Evolutionary conservation across 225 moss, liverwort and hornwort species (phyloP), one percentile per base, ranked within the genome.

Genomic region (Sphagnum tenellum): DNA sequence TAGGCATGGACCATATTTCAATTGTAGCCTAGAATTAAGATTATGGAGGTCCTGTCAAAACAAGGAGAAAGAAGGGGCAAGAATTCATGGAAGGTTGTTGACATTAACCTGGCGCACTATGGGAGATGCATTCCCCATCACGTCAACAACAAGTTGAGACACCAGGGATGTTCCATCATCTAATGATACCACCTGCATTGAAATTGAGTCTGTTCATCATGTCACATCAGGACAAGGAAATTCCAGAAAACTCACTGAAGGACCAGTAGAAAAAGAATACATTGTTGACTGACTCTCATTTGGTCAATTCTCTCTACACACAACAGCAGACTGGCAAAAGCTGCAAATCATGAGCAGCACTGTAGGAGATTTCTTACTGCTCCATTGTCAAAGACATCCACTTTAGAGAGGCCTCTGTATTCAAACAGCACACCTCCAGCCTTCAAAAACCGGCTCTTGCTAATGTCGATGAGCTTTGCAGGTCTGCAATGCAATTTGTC

Each of bases 41-140:
- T 29, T 29, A 29, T 29, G 29, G 29, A 29, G 1, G 29, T 29
- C 29, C 29, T 29, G 29, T 29, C 29, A 29, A 29, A 29, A 29
- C 29, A 29, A 29, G 29, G 29, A 29, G 29, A 29, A 29, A 29
- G 29, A 29, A 29, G 1, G 29, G 29, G 29, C 29, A 29, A 29
- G 29, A 29, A 29, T 29, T 29, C 29, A 29, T 29, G 29, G 29
- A 29, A 0, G 1, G 29, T 29, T 29, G 29, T 29, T 29, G 29
- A 7, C 55, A 62, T 55, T 46, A n/a, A 81, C 82, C 82, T 92
- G 96, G n/a, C 93, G 81, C 46, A 93, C 96, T 29, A 93, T 84
- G 4, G 96, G 96, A 10, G 96, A 98, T 59, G 85, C 81, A 66
- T 93, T 93, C 64, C 93, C 96, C 96, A 98, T 98, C 11, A 81